A percentile compares a stretch with the other conserved stretches of the same genome.
phyloP scores from a whole-genome alignment of 768 basidiomycete genomes.

The Candolleomyces eurysporus region DNA sequence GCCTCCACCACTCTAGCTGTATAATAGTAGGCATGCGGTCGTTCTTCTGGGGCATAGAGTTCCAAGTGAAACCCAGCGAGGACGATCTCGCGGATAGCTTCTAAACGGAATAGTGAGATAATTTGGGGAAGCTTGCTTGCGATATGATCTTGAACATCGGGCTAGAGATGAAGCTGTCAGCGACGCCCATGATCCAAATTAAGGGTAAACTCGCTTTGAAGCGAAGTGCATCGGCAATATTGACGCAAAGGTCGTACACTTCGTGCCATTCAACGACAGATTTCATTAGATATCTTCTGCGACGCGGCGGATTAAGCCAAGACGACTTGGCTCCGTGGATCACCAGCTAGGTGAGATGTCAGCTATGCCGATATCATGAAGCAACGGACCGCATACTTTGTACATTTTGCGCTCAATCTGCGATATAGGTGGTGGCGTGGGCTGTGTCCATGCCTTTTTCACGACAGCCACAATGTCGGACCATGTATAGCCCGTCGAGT shows the following conservation, averaged over 20 bases:
- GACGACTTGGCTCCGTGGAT: conserved; percentile 55
- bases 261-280: conserved; percentile 64
- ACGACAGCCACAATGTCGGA: conserved; percentile 37
- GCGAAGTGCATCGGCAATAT: conserved; percentile 29
- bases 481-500: conserved; percentile 58
- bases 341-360: conserved; percentile 44
- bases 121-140: conserved; percentile 43
- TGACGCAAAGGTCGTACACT: conserved; percentile 48
- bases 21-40: conserved; percentile 78
- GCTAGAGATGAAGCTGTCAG: background rate
- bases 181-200: conserved; percentile 6
- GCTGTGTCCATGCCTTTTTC: conserved; percentile 31
- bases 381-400: conserved; percentile 31
- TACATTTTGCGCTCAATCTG: conserved; percentile 40
- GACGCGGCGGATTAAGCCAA: conserved; percentile 69
- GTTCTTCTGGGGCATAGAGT: conserved; percentile 66
- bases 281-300: conserved; percentile 64
- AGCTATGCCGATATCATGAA: conserved; percentile 5
- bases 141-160: conserved; percentile 32
- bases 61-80: conserved; percentile 78
- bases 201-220: conserved; percentile 22
- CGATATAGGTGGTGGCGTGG: conserved; percentile 34
- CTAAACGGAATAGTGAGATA: conserved; percentile 57
- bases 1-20: conserved; percentile 51
- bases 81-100: conserved; percentile 62